Percentiles rank a stretch among this genome's conserved stretches.
Conservation (phyloP, 192 early-diverging fungal genomes). For the Podila epicladia region DNA sequence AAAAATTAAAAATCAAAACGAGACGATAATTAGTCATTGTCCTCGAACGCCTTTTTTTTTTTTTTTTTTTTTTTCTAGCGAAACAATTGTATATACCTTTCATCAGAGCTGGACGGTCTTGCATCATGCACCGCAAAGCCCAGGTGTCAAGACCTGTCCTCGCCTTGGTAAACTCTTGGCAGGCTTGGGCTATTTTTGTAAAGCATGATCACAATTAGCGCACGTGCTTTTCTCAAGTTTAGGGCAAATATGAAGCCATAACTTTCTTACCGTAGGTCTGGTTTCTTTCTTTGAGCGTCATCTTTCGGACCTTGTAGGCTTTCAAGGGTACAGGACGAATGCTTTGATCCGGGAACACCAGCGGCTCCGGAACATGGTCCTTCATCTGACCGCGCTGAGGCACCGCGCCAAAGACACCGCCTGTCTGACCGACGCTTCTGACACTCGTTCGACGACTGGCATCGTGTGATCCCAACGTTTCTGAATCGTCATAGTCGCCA, state of each 20-base stretch:
- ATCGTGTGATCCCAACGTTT: neutral
- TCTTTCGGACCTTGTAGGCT: conserved; percentile 28
- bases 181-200: conserved; percentile 8
- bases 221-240: too few species aligned
- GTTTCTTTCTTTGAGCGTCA: conserved; percentile 26
- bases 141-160: conserved; percentile 35
- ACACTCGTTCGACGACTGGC: conserved; percentile 5
- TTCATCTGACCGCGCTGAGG: conserved; percentile 10
- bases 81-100: conserved; percentile 16
- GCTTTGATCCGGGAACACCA: conserved; percentile 43
- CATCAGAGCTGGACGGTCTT: conserved; percentile 41
- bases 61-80: neutral
- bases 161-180: conserved; percentile 36
- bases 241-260: too few species aligned
- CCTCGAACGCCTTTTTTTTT: neutral
- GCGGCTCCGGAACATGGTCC: conserved; percentile 11
- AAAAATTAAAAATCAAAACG: neutral
- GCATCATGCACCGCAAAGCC: conserved; percentile 37
- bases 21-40: neutral
- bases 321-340: conserved; percentile 32
- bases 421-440: neutral
- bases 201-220: neutral
- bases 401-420: conserved; percentile 27
- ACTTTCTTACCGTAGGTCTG: conserved; percentile 6
- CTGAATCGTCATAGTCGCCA: conserved; percentile 6